Evolutionary conservation across 148 eudicot species (phyloP), one percentile per base, ranked within the genome.

Genomic region (Chenopodium album): DNA sequence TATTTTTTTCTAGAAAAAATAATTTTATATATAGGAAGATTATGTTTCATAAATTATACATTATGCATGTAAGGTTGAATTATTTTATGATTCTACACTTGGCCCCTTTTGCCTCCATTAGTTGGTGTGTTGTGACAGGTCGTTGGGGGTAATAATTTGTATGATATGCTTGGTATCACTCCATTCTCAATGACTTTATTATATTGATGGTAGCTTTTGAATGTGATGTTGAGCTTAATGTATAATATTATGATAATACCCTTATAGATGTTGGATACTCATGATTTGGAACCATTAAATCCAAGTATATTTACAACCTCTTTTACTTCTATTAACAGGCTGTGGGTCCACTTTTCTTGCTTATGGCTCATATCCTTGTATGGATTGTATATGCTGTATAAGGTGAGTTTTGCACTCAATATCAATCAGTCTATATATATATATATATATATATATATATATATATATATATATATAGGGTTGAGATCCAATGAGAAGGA

Each of bases 321-420:
- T 78, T 76, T 62, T 66, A 78, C 14, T 48, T 26, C 60, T 82
- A 31, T 85, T 76, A 52, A 82, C 98, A 95, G 98, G 97, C 89
- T 95, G 71, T 95, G 98, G 98, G 92, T 92, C 86, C 97, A 95
- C 80, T 93, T 90, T 85, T 82, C 87, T 65, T 95, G 94, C 93
- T 93, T 95, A 76, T 95, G 94, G 87, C 80, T 95, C 73, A 86
- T 92, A 71, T 92, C 98, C 62, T 76, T 87, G 37, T 93, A 90
- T 82, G 98, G 91, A 76, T 63, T 93, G 79, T 95, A 89, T 91
- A 89, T 92, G 47, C 85, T 95, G 69, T 82, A 95, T 82, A 89
- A 94, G 98, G 98, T 94, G 84, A 79, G 68, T 28, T 70, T 60
- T 82, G 79, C 75, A 52, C 78, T 73, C 75, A 9, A 47, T 59